These are phyloP conservation scores for Xylariaceae sp. DNA, from an alignment of 2,329 filamentous ascomycete genomes.

Conservation along the genomic window DNA sequence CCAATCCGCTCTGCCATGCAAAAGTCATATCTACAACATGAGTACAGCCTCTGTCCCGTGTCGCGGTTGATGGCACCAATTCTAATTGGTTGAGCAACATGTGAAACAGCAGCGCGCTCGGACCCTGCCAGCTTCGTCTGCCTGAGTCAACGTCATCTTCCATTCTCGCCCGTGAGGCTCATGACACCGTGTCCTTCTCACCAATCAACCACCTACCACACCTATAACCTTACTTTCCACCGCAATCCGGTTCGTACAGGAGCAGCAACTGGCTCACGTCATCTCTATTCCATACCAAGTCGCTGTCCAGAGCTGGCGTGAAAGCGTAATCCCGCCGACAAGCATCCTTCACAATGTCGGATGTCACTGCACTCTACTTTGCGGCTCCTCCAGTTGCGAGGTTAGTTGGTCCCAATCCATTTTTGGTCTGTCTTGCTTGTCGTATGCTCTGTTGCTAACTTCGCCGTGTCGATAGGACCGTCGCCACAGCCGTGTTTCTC, in stretches of 20 bases:
- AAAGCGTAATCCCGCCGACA: not conserved
- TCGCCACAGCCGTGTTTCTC: constrained; percentile 60
- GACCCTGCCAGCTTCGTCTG: constrained; percentile 21
- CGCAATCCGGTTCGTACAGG: not conserved
- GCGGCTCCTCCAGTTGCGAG: constrained; percentile 41
- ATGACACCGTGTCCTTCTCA: constrained; percentile 18
- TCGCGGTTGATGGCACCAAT: not conserved
- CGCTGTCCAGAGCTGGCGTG: not conserved
- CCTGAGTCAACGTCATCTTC: constrained; percentile 22
- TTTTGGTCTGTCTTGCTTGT: not conserved
- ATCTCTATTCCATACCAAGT: not conserved
- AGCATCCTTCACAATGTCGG: constrained; percentile 35
- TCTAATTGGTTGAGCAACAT: constrained; percentile 31
- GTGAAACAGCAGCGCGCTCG: constrained; percentile 25
- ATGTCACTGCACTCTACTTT: constrained; percentile 40
- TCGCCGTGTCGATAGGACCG: constrained; percentile 48
- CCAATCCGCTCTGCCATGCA: not conserved
- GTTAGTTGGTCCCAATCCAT: constrained; percentile 29
- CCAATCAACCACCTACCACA: not conserved
- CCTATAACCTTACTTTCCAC: not conserved
- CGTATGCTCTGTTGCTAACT: constrained; percentile 16
- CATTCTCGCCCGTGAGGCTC: constrained; percentile 23
- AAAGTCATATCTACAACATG: too few species aligned
- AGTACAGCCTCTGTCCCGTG: not conserved
- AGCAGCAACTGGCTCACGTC: constrained; percentile 1